Conservation (phyloP, 768 basidiomycete genomes). For the Ephemerocybe angulata region DNA sequence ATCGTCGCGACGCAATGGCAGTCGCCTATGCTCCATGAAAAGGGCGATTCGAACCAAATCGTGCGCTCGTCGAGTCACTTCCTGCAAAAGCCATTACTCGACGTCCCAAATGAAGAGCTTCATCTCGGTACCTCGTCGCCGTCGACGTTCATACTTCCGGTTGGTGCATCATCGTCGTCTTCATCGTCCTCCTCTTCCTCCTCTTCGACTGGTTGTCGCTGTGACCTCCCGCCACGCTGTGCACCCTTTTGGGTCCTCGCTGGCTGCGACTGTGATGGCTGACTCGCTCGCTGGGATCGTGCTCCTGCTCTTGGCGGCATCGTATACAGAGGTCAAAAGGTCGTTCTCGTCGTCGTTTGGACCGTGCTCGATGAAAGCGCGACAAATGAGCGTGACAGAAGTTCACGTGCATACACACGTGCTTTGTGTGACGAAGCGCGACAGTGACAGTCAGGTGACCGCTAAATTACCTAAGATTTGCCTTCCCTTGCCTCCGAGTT, state of each 20-base stretch:
- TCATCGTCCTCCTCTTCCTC: constrained; percentile 9
- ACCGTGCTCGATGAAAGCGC: too few species aligned
- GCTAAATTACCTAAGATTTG: too few species aligned
- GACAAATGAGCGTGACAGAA: too few species aligned
- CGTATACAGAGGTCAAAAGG: background rate
- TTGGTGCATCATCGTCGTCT: constrained; percentile 4
- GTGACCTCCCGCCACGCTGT: background rate
- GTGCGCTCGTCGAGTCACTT: constrained; percentile 59
- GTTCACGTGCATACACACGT: too few species aligned
- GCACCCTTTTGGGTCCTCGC: background rate
- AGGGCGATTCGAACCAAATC: constrained; percentile 79
- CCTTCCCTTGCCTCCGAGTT: too few species aligned
- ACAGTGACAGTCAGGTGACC: too few species aligned
- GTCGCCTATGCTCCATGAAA: constrained; percentile 71
- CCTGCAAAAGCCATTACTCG: constrained; percentile 35
- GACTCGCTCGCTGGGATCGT: constrained; percentile 1
- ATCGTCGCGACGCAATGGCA: constrained; percentile 72
- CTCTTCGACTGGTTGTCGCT: constrained; percentile 7
- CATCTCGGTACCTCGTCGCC: background rate
- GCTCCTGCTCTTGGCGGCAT: constrained; percentile 11
- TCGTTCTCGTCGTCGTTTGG: background rate
- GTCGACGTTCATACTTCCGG: background rate
- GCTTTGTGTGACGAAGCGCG: too few species aligned
- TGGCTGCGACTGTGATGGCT: constrained; percentile 4
- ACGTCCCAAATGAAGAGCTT: background rate